Percentiles rank a stretch among this genome's conserved stretches.
Evolutionary conservation across 352 stramenopile genomes (phyloP).

Genomic region (Halophytophthora batemanensis): DNA sequence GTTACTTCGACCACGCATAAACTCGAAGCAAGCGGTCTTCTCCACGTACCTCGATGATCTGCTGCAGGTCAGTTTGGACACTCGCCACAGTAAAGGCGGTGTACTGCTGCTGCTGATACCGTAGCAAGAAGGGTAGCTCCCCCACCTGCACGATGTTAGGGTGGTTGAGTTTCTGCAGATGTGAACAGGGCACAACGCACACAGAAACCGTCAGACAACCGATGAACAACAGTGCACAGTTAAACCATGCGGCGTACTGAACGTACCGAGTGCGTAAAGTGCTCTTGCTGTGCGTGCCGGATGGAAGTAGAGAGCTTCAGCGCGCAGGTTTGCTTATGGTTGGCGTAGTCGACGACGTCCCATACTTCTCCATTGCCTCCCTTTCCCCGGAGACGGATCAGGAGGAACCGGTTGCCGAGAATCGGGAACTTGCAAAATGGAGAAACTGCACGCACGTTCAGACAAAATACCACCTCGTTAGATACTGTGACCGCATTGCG

Average conservation of each 20-base stretch:
- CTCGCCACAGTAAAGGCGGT: conserved; percentile 76
- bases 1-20: not conserved
- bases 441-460: conserved; percentile 39
- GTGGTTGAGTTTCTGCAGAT: conserved; percentile 58
- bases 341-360: conserved; percentile 74
- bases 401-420: conserved; percentile 63
- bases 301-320: conserved; percentile 75
- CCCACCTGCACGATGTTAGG: conserved; percentile 67
- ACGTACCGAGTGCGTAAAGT: conserved; percentile 70
- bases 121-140: conserved; percentile 51
- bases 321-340: conserved; percentile 55
- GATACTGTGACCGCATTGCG: no score
- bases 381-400: conserved; percentile 63
- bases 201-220: conserved; percentile 6
- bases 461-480: not conserved
- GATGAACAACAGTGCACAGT: not conserved
- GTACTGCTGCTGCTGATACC: conserved; percentile 68
- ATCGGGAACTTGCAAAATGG: conserved; percentile 73
- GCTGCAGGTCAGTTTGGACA: conserved; percentile 68
- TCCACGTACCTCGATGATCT: conserved; percentile 57
- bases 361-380: conserved; percentile 80
- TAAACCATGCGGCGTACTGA: not conserved
- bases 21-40: not conserved
- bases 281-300: conserved; percentile 63
- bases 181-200: not conserved